Conservation (phyloP, 2,329 filamentous ascomycete genomes). For the Penicillium decumbens region DNA sequence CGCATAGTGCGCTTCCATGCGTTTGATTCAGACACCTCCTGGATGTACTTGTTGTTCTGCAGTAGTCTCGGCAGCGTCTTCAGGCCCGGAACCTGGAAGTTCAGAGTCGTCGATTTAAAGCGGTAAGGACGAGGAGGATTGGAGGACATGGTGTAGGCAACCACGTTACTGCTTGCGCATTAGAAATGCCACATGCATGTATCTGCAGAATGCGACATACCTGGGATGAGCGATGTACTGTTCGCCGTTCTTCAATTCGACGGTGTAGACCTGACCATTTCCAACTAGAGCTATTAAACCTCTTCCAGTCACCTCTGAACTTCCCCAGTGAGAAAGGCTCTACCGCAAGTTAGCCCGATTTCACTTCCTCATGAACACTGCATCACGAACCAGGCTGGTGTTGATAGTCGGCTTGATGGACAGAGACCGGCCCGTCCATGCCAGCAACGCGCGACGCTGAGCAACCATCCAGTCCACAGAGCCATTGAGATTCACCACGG, state of each 20-base stretch:
- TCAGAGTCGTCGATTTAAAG: constrained; percentile 70
- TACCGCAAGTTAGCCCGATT: constrained; percentile 40
- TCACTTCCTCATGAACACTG: too few species aligned
- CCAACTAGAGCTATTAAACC: constrained; percentile 80
- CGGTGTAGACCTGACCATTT: constrained; percentile 82
- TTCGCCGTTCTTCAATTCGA: constrained; percentile 75
- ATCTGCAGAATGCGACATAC: constrained; percentile 30
- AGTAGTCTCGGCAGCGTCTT: constrained; percentile 58
- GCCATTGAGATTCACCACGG: constrained; percentile 83
- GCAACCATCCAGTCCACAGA: constrained; percentile 92
- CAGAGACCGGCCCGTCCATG: constrained; percentile 91
- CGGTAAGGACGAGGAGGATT: constrained; percentile 77
- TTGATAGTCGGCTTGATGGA: constrained; percentile 71
- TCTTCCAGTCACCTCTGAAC: constrained; percentile 78
- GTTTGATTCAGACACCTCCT: constrained; percentile 64
- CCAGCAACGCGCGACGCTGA: constrained; percentile 81
- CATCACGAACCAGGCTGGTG: constrained; percentile 55
- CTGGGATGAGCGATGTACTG: constrained; percentile 85
- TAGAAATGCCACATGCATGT: not conserved
- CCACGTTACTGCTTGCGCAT: constrained; percentile 61
- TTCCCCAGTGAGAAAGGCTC: constrained; percentile 84
- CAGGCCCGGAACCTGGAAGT: constrained; percentile 70
- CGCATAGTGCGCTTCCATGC: constrained; percentile 67
- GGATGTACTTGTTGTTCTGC: constrained; percentile 67
- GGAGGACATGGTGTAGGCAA: constrained; percentile 78